These are phyloP conservation scores for Thermothelomyces thermophilus DNA, from an alignment of 2,329 filamentous ascomycete species.

Conservation along the genomic window DNA sequence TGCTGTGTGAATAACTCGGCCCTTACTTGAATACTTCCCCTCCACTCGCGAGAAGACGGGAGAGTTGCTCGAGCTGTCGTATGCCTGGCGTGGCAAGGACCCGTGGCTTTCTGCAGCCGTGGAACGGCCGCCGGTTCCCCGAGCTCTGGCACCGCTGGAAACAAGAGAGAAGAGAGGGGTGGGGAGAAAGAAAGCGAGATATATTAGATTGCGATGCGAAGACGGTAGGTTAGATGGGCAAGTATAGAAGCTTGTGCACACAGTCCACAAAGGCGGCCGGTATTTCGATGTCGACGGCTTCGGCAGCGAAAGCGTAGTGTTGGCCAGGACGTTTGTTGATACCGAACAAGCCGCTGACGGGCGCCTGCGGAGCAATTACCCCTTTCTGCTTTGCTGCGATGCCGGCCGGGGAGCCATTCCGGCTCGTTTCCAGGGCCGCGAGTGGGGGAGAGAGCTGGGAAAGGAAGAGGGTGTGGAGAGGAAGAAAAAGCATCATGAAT, in stretches of 20 bases:
- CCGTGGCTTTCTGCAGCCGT: constrained; percentile 9
- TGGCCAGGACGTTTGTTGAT: not conserved
- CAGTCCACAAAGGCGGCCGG: too few relatives aligned
- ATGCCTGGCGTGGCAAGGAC: constrained; percentile 12
- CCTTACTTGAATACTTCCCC: too few relatives aligned
- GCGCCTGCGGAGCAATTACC: constrained; percentile 6
- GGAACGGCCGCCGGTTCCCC: not conserved
- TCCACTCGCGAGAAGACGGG: not conserved
- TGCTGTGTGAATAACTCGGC: too few relatives aligned
- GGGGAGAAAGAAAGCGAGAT: too few relatives aligned
- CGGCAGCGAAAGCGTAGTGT: not conserved
- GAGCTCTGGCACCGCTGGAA: too few relatives aligned
- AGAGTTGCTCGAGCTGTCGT: not conserved
- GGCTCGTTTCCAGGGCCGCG: not conserved
- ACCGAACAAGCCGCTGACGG: constrained; percentile 7
- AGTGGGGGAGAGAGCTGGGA: not conserved
- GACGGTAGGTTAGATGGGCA: too few relatives aligned
- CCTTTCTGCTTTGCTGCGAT: not conserved
- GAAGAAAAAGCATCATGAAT: too few relatives aligned
- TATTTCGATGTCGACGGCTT: too few relatives aligned
- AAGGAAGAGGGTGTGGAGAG: too few relatives aligned
- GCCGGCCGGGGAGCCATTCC: not conserved
- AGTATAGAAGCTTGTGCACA: too few relatives aligned
- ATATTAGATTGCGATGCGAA: not conserved
- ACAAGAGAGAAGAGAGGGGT: too few relatives aligned